phyloP scores from a whole-genome alignment of 495 filamentous ascomycete species.

The Penicillium longicatenatum region DNA sequence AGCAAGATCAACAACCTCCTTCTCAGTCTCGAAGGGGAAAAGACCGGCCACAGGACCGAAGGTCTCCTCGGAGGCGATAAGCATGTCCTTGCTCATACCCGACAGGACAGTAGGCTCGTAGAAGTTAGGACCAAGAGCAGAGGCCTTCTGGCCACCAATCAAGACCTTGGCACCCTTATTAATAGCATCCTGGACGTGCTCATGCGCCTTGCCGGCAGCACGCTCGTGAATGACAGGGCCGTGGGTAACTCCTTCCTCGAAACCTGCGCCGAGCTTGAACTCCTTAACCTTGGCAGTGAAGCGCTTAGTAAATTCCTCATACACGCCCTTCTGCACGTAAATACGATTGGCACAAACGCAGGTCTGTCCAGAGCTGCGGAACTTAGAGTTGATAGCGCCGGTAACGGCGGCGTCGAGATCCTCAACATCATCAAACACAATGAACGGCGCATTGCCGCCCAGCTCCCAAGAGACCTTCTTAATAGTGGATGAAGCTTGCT shows the following conservation, averaged over 20 bases:
- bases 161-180: constrained; percentile 38
- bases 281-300: constrained; percentile 64
- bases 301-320: constrained; percentile 33
- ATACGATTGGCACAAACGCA: constrained; percentile 71
- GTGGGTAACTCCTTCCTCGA: constrained; percentile 62
- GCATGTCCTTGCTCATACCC: constrained; percentile 56
- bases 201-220: constrained; percentile 68
- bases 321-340: constrained; percentile 41
- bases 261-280: constrained; percentile 72
- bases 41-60: constrained; percentile 35
- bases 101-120: constrained; percentile 70
- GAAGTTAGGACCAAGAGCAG: constrained; percentile 53
- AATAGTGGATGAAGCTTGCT: constrained; percentile 75
- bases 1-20: constrained; percentile 27
- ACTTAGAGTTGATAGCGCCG: constrained; percentile 61
- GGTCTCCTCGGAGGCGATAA: constrained; percentile 26
- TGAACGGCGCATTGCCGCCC: constrained; percentile 81
- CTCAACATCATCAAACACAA: constrained; percentile 81
- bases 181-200: constrained; percentile 71
- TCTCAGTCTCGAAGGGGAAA: constrained; percentile 29
- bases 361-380: constrained; percentile 53
- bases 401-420: constrained; percentile 71
- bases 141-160: constrained; percentile 18
- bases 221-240: constrained; percentile 74
- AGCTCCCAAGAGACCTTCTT: constrained; percentile 91